Evolutionary conservation across 2,329 filamentous ascomycete species (phyloP).

Genomic region (Dactylellina leptospora): DNA sequence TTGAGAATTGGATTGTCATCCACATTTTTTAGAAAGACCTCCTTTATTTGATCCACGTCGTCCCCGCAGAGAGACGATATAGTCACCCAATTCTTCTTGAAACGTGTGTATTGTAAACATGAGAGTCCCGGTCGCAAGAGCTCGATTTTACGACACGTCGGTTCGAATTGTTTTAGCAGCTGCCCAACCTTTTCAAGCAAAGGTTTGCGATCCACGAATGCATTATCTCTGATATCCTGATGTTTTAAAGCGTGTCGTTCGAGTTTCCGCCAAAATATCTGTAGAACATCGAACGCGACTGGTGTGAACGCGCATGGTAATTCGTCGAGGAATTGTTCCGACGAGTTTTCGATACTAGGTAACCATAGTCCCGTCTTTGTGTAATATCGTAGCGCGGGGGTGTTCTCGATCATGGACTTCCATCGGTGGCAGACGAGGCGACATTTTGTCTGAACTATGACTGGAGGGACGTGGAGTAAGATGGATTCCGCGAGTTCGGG

Average conservation of each 20-base stretch:
- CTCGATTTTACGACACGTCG: slow-evolving; percentile 3
- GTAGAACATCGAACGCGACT: slow-evolving; percentile 23
- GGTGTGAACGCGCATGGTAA: slow-evolving; percentile 19
- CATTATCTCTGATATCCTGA: not conserved
- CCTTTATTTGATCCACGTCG: slow-evolving; percentile 1
- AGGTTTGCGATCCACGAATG: not conserved
- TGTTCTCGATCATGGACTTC: slow-evolving; percentile 22
- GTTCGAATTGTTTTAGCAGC: not conserved
- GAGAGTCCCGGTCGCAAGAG: slow-evolving; percentile 15
- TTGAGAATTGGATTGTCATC: not conserved
- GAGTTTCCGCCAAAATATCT: slow-evolving; percentile 26
- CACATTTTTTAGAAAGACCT: not conserved
- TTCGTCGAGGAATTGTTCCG: slow-evolving; percentile 10
- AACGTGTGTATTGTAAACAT: slow-evolving; percentile 8
- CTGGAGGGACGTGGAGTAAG: slow-evolving; percentile 22
- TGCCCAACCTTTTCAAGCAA: slow-evolving; percentile 7
- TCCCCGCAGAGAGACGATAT: slow-evolving; percentile 10
- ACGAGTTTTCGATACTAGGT: slow-evolving; percentile 7
- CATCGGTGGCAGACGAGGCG: slow-evolving; percentile 20
- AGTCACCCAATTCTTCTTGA: slow-evolving; percentile 26
- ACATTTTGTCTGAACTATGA: slow-evolving; percentile 25
- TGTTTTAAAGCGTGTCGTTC: slow-evolving; percentile 16
- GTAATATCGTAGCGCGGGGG: slow-evolving; percentile 21
- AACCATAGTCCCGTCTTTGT: slow-evolving; percentile 28
- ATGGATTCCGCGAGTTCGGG: slow-evolving; percentile 30